Percentiles rank a stretch among this genome's conserved stretches.
Conservation (phyloP, 495 filamentous ascomycete species). For the Penicillium parvum region DNA sequence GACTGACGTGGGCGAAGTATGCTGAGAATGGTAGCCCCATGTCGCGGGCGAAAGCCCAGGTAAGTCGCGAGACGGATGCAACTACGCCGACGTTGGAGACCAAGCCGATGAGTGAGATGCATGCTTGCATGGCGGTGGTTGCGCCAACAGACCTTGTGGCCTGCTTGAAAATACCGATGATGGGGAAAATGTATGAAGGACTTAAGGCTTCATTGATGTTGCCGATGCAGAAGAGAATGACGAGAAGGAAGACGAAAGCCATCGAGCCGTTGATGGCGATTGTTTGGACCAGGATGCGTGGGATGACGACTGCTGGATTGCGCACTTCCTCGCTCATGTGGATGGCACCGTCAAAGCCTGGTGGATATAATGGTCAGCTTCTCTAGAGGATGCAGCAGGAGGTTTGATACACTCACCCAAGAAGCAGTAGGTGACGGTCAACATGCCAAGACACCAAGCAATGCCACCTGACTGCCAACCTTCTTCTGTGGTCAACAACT, state of each 20-base stretch:
- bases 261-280: conserved; percentile 35
- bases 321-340: conserved; percentile 39
- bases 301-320: conserved; percentile 31
- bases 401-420: conserved; percentile 19
- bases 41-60: conserved; percentile 57
- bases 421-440: conserved; percentile 28
- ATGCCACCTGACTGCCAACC: conserved; percentile 37
- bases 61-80: conserved; percentile 47
- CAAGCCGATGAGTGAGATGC: conserved; percentile 18
- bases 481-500: conserved; percentile 22
- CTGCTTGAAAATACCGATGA: conserved; percentile 27
- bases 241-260: conserved; percentile 33
- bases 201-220: conserved; percentile 29
- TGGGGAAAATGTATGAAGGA: conserved; percentile 20
- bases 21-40: conserved; percentile 43
- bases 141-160: conserved; percentile 21
- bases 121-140: conserved; percentile 22
- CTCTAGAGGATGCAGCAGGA: background rate
- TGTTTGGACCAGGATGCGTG: conserved; percentile 28
- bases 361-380: background rate
- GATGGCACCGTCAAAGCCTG: conserved; percentile 27
- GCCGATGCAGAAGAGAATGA: conserved; percentile 36
- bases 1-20: conserved; percentile 40
- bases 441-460: conserved; percentile 37
- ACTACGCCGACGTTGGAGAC: conserved; percentile 20